phyloP scores from a whole-genome alignment of 1,284 basidiomycete genomes.

The Gymnopus androsaceus region DNA sequence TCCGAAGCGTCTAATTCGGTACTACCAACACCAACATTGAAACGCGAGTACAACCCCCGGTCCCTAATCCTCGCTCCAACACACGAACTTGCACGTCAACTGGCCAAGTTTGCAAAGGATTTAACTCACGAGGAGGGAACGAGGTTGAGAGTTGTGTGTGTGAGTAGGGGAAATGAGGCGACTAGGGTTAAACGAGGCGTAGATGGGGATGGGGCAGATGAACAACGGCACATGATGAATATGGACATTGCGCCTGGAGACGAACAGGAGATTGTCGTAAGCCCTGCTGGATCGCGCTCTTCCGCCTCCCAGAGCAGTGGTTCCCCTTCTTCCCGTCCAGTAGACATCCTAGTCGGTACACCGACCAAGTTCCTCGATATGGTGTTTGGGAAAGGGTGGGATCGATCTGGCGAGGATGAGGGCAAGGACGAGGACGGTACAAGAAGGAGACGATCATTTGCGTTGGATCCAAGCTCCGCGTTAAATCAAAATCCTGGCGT shows the following conservation, averaged over 20 bases:
- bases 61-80: constrained; percentile 84
- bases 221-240: background rate
- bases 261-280: constrained; percentile 20
- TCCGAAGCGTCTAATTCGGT: constrained; percentile 38
- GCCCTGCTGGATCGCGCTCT: background rate
- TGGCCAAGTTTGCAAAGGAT: constrained; percentile 71
- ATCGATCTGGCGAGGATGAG: constrained; percentile 37
- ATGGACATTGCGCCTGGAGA: constrained; percentile 2
- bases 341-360: constrained; percentile 80
- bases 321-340: constrained; percentile 32
- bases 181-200: constrained; percentile 27
- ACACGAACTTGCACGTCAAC: constrained; percentile 83
- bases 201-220: background rate
- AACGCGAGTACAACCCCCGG: constrained; percentile 52
- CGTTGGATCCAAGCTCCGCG: too few relatives aligned
- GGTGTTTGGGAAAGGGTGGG: constrained; percentile 67
- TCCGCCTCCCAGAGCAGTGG: too few relatives aligned
- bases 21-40: background rate
- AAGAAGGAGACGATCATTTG: too few relatives aligned
- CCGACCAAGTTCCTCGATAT: constrained; percentile 77
- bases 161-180: constrained; percentile 60
- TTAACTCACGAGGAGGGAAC: constrained; percentile 73
- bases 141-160: constrained; percentile 75
- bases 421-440: constrained; percentile 30
- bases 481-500: too few relatives aligned